phyloP scores from a whole-genome alignment of 78 protist genomes.

The Dictyostelium citrinum region DNA sequence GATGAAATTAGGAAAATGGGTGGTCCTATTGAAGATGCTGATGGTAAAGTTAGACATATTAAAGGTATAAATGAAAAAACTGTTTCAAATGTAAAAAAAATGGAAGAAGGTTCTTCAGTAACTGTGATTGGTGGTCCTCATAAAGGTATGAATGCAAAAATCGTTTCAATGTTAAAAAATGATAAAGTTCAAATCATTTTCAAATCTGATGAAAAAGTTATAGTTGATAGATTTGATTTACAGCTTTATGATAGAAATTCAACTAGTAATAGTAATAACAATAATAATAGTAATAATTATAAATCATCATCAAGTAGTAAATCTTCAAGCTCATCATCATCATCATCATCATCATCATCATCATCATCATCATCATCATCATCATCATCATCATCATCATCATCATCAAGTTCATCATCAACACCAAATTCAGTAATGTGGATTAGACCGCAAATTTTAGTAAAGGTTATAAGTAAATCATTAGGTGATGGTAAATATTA shows the following conservation, averaged over 20 bases:
- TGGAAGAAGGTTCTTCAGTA: not conserved
- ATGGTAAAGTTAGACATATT: slow-evolving; percentile 41
- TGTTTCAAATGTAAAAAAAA: not conserved
- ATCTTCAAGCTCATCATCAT: not conserved
- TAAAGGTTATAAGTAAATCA: slow-evolving; percentile 64
- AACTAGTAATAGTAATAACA: not conserved
- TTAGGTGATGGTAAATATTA: slow-evolving; percentile 61
- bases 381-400: not conserved
- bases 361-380: not conserved
- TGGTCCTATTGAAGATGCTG: slow-evolving; percentile 8
- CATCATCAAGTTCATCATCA: not conserved
- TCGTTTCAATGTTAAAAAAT: not conserved
- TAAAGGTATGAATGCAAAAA: slow-evolving; percentile 49
- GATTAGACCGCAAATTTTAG: slow-evolving; percentile 51
- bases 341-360: not conserved
- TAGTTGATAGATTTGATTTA: not conserved
- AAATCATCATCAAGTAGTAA: not conserved
- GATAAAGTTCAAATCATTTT: slow-evolving; percentile 15
- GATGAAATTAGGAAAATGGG: slow-evolving; percentile 4
- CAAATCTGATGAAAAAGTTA: slow-evolving; percentile 23
- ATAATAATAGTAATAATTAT: not conserved
- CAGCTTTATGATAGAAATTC: not conserved
- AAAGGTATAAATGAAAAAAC: slow-evolving; percentile 29
- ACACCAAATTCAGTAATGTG: not conserved
- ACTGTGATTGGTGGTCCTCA: slow-evolving; percentile 20